phyloP scores from a whole-genome alignment of 2,329 filamentous ascomycete genomes.

The Diplodia corticola region DNA sequence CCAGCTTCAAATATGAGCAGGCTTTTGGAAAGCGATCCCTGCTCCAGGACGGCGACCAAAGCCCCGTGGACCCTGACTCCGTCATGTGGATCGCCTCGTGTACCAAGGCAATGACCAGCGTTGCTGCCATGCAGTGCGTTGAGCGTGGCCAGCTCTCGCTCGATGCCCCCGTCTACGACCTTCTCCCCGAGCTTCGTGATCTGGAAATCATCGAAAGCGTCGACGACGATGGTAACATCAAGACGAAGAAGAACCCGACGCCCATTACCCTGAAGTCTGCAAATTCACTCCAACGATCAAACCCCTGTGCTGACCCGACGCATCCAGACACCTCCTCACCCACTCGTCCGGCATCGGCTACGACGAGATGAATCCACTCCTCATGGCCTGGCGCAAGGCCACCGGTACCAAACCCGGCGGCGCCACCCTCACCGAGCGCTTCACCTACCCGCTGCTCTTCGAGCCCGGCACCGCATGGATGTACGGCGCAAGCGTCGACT shows the following conservation, averaged over 20 bases:
- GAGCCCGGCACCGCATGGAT: slow-evolving; percentile 31
- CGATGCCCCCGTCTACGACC: slow-evolving; percentile 35
- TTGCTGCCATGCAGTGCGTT: slow-evolving; percentile 38
- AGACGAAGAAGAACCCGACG: slow-evolving; percentile 13
- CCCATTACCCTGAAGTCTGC: slow-evolving; percentile 20
- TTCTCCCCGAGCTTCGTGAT: slow-evolving; percentile 36
- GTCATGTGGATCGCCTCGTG: slow-evolving; percentile 43
- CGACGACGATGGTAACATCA: slow-evolving; percentile 28
- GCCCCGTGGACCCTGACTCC: slow-evolving; percentile 26
- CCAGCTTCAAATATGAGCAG: slow-evolving; percentile 39
- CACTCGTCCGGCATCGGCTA: slow-evolving; percentile 33
- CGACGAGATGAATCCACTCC: slow-evolving; percentile 26
- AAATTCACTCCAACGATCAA: slow-evolving; percentile 2
- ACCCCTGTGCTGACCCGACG: slow-evolving; percentile 26
- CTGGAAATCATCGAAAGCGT: slow-evolving; percentile 31
- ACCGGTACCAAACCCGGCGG: slow-evolving; percentile 23
- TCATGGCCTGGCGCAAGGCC: slow-evolving; percentile 24
- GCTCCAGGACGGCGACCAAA: slow-evolving; percentile 26
- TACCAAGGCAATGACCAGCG: slow-evolving; percentile 42
- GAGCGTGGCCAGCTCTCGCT: slow-evolving; percentile 36
- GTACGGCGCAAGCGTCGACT: slow-evolving; percentile 31
- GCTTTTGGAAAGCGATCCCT: slow-evolving; percentile 38
- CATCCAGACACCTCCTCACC: slow-evolving; percentile 31
- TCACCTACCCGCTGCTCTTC: slow-evolving; percentile 29
- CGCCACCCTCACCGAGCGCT: slow-evolving; percentile 25